Evolutionary conservation across 192 early-diverging fungal genomes (phyloP).

Genomic region (Gaertneriomyces semiglobifer): DNA sequence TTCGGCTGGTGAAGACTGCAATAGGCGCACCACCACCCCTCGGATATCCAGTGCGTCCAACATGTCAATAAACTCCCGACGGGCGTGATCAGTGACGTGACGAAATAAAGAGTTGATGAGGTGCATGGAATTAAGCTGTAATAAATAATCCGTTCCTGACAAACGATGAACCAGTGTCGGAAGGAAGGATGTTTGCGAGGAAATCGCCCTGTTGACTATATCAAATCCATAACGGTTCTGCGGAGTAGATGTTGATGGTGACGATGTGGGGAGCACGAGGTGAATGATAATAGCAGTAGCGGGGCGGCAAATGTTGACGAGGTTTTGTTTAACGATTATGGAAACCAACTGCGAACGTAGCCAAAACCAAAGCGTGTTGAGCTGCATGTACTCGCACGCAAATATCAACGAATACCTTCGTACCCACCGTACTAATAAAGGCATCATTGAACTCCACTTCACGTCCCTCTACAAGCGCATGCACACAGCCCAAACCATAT

Average conservation of each 20-base stretch:
- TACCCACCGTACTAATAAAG: conserved; percentile 43
- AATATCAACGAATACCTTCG: too few species aligned
- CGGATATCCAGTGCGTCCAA: conserved; percentile 52
- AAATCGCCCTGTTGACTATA: conserved; percentile 50
- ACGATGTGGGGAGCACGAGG: conserved; percentile 32
- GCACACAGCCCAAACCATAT: conserved; percentile 63
- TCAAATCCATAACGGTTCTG: conserved; percentile 46
- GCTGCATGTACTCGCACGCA: too few species aligned
- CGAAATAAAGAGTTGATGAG: conserved; percentile 63
- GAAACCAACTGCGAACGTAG: conserved; percentile 34
- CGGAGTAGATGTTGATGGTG: conserved; percentile 27
- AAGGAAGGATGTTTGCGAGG: conserved; percentile 41
- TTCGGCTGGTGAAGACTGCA: conserved; percentile 49
- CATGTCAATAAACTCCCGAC: conserved; percentile 43
- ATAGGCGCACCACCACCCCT: conserved; percentile 47
- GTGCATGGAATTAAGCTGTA: conserved; percentile 62
- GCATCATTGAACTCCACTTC: conserved; percentile 40
- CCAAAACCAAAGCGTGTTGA: neutral
- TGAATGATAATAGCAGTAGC: conserved; percentile 70
- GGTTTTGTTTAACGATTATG: conserved; percentile 61
- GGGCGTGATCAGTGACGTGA: conserved; percentile 54
- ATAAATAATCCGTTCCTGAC: conserved; percentile 54
- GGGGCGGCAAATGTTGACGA: conserved; percentile 68
- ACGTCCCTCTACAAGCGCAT: conserved; percentile 68
- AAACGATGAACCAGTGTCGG: conserved; percentile 58